Base-by-base conservation (phyloP, 495 filamentous ascomycete species). In the Emericellopsis terricola region DNA sequence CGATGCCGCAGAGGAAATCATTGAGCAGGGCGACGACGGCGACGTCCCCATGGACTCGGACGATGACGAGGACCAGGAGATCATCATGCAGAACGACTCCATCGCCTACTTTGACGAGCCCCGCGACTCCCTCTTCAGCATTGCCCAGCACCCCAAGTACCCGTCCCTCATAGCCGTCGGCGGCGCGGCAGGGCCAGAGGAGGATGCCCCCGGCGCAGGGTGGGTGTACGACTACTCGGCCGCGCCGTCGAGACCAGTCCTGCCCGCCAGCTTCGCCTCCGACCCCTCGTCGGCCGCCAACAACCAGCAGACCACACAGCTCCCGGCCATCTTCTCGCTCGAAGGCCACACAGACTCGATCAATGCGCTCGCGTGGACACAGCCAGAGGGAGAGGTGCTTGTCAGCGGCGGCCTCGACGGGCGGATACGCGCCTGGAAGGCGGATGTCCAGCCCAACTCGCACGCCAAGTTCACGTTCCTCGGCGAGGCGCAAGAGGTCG, bases 301-400 rank as follows among this genome's bases (percentile, higher is more conserved):
- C 50, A 42, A 44, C 36, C 44, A 36, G 24, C 52, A 55, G 33
- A 60, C 44, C 40, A 63, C 67, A 33, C 64, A 71, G 31, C 53
- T 87, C 24, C 46, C 67, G 30, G 57, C 73, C 2, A 33, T 89
- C 9, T 71, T 68, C 41, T 74, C 73, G 42, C 60, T 96, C 32
- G 70, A 80, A 9, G 86, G 84, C 15, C 91, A 99, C 56, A 81
- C 73, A 26, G 91, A 96, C 52, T 86, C 77, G 27, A 73, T 99
- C 39, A 89, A 85, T 50, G 73, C 81, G 1, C 68, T 94, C 0
- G 55, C 71, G 1, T 99, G 93, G 46, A 91, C 82, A 1, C 63
- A 81, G 27, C 84, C 84, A 0, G 62, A 67, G 34, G 91, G 89
- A 28, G 73, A 85, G 39, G 92, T 82, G 46, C 62, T 85, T n/a